A percentile compares a stretch with the other conserved stretches of the same genome.
These are phyloP conservation scores for Xenosphaeropsis pyriputrescens DNA, from an alignment of 2,329 filamentous ascomycete species.

Conservation along the genomic window DNA sequence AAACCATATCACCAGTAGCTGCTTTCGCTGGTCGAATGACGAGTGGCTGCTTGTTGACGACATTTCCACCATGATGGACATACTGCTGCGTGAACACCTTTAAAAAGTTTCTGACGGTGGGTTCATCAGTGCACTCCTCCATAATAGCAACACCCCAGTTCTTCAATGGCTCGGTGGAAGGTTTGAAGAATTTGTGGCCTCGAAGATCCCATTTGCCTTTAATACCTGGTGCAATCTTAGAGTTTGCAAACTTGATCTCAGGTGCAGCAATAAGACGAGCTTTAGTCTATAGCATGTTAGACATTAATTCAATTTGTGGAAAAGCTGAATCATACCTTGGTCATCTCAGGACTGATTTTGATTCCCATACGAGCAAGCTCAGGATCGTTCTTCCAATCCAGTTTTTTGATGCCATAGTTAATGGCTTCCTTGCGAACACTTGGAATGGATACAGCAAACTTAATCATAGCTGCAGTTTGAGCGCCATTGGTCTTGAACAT, in stretches of 20 bases:
- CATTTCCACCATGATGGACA: constrained; percentile 41
- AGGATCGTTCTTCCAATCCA: constrained; percentile 54
- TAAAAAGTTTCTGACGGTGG: constrained; percentile 34
- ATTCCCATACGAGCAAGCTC: constrained; percentile 64
- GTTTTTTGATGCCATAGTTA: constrained; percentile 46
- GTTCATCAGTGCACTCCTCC: constrained; percentile 32
- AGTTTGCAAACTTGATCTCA: constrained; percentile 46
- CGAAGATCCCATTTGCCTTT: constrained; percentile 79
- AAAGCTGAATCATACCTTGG: constrained; percentile 22
- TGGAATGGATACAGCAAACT: constrained; percentile 74
- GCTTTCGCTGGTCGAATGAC: constrained; percentile 13
- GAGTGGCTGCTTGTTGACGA: constrained; percentile 30
- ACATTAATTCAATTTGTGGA: constrained; percentile 3
- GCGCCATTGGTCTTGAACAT: constrained; percentile 43
- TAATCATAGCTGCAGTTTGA: constrained; percentile 80
- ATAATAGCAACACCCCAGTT: constrained; percentile 67
- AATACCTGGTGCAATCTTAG: constrained; percentile 42
- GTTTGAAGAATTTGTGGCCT: constrained; percentile 58
- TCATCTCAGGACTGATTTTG: constrained; percentile 47
- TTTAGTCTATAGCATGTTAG: constrained; percentile 27
- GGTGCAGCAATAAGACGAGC: constrained; percentile 62
- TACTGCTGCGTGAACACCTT: constrained; percentile 47
- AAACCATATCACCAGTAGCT: not conserved
- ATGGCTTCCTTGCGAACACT: constrained; percentile 53
- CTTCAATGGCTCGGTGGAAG: constrained; percentile 46